Evolutionary conservation across 805 yeast species (phyloP).

Genomic region (Cephaloascus albidus): DNA sequence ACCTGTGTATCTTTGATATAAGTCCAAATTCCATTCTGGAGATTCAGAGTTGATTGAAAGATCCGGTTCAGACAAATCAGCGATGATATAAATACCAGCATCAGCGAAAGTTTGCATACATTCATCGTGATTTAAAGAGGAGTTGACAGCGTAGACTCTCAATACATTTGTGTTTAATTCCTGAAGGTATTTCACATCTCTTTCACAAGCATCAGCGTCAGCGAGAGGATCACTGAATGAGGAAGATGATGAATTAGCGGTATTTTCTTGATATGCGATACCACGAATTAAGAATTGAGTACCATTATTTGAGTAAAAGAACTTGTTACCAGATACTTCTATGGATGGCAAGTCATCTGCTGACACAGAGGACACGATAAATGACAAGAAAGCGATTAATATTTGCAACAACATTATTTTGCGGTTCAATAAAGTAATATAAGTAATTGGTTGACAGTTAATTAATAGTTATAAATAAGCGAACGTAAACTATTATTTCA

Average conservation of each 20-base stretch:
- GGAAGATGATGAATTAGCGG: slow-evolving; percentile 15
- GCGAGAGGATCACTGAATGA: slow-evolving; percentile 29
- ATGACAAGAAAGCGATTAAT: too few relatives aligned
- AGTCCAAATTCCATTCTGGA: slow-evolving; percentile 70
- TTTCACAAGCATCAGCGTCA: slow-evolving; percentile 28
- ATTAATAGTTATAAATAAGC: too few relatives aligned
- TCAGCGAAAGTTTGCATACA: slow-evolving; percentile 30
- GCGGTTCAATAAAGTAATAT: too few relatives aligned
- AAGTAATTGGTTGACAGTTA: too few relatives aligned
- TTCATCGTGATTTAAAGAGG: slow-evolving; percentile 24
- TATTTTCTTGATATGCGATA: slow-evolving; percentile 33
- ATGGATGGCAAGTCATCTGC: slow-evolving; percentile 22
- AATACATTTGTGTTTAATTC: slow-evolving; percentile 29
- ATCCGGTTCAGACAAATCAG: slow-evolving; percentile 55
- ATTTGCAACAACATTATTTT: too few relatives aligned
- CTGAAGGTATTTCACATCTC: slow-evolving; percentile 29
- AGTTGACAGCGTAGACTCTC: slow-evolving; percentile 32
- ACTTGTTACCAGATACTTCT: slow-evolving; percentile 33
- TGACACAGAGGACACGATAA: too few relatives aligned
- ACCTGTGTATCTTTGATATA: slow-evolving; percentile 67
- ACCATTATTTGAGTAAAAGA: slow-evolving; percentile 30
- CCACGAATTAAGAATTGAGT: slow-evolving; percentile 34
- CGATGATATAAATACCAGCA: slow-evolving; percentile 34
- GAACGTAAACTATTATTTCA: too few relatives aligned
- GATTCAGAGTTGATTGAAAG: slow-evolving; percentile 64